phyloP scores from a whole-genome alignment of 768 basidiomycete genomes.

The Calvatia gigantea region DNA sequence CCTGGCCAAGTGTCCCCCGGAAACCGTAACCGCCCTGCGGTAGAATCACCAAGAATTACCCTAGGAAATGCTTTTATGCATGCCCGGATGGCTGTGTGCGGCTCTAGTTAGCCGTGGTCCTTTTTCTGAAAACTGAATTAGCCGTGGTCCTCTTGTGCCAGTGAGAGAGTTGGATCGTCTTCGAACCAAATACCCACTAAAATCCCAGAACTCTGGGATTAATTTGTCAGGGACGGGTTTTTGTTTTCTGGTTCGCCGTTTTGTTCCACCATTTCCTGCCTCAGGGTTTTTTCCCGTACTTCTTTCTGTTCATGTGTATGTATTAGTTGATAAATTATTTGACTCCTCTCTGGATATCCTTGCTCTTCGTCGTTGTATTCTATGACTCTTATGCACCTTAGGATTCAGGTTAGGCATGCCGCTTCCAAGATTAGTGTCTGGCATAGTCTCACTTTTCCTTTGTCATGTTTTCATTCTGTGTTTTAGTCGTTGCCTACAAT shows the following conservation, averaged over 20 bases:
- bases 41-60: no score
- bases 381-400: not conserved
- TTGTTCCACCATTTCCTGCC: not conserved
- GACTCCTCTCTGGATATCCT: not conserved
- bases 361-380: not conserved
- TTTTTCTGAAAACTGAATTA: no score
- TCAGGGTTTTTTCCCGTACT: not conserved
- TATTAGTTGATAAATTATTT: not conserved
- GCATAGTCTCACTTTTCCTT: not conserved
- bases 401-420: not conserved
- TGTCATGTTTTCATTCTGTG: not conserved
- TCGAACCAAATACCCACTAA: constrained; percentile 10
- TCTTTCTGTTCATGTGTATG: not conserved
- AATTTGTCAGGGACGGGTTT: not conserved
- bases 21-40: no score
- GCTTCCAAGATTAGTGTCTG: not conserved
- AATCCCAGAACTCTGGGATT: not conserved
- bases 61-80: no score
- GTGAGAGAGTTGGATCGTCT: no score
- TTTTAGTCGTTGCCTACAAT: no score
- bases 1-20: no score
- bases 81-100: no score
- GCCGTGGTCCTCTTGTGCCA: no score
- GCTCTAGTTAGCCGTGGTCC: no score
- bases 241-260: not conserved